Percentiles rank a stretch among this genome's conserved stretches.
Evolutionary conservation across 2,329 filamentous ascomycete species (phyloP).

Genomic region (Biscogniauxia sp.): DNA sequence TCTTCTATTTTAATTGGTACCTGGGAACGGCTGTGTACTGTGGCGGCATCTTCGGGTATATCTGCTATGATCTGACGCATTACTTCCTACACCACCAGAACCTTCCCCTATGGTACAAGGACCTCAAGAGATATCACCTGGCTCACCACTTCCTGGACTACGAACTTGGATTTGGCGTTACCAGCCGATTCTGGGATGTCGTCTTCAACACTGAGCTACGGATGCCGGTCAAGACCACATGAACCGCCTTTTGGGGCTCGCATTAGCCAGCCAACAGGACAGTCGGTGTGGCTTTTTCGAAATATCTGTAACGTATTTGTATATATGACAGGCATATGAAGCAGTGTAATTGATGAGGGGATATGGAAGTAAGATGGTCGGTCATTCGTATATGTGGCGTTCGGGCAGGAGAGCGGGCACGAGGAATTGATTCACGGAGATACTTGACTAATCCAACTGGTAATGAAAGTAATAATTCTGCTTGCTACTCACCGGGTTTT

Average conservation of each 20-base stretch:
- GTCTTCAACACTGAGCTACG: constrained; percentile 85
- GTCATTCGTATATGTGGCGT: constrained; percentile 14
- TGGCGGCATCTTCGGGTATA: constrained; percentile 91
- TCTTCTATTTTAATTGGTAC: constrained; percentile 86
- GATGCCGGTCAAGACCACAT: constrained; percentile 36
- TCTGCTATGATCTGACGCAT: constrained; percentile 95
- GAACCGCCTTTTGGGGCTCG: constrained; percentile 1
- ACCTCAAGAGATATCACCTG: constrained; percentile 95
- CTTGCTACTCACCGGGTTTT: neutral
- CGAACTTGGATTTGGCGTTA: constrained; percentile 95
- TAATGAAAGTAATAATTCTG: constrained; percentile 12
- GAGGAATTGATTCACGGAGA: constrained; percentile 4
- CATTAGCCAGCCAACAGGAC: neutral
- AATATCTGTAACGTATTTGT: constrained; percentile 3
- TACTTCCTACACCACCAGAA: constrained; percentile 98
- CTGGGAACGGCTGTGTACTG: constrained; percentile 75
- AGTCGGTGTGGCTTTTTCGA: neutral
- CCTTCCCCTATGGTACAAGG: constrained; percentile 84
- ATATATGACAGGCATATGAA: neutral
- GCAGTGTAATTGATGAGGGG: constrained; percentile 7
- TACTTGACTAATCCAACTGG: constrained; percentile 16
- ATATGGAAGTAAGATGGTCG: constrained; percentile 7
- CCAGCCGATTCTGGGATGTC: constrained; percentile 91
- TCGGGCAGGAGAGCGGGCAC: constrained; percentile 9
- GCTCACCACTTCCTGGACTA: constrained; percentile 98